Evolutionary conservation across 495 filamentous ascomycete species (phyloP), one percentile per base, ranked within the genome.

Genomic region (Cetradonia linearis): DNA sequence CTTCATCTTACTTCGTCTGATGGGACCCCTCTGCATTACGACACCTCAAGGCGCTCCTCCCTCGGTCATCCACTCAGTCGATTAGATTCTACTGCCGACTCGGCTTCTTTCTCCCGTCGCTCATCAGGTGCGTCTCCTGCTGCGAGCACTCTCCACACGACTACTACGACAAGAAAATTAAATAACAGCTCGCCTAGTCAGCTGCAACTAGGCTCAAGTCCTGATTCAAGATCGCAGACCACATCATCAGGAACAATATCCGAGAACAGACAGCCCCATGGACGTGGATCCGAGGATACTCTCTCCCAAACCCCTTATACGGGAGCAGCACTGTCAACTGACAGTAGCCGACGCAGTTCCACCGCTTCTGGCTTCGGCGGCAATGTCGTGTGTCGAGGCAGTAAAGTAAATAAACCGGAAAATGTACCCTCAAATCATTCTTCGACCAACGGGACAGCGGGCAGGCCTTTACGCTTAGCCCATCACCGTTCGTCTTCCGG

Each of bases 111-210:
- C 53, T 68, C 66, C 16, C 64, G 65, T 25, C 66, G 66, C 52
- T 68, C 66, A 52, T 68, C 66, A 62, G 65, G 66, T 64, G 66
- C 62, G 60, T 66, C 58, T 56, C 56, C 64, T 53, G 48, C 38
- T 48, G 62, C 56, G 44, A 56, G 44, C 38, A 57, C 23, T 27
- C 28, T 60, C 28, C 44, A 60, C 50, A 30, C 48, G 46, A 60
- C 31, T 46, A 49, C 55, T 53, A 44, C 62, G 42, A 59, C 62
- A 25, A 62, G 66, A 62, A 56, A 65, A 34, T 59, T 63, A 36
- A 68, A 60, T 65, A 66, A 66, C 59, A 68, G 47, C 46, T 65
- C 54, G 47, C 66, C 65, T 54, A 65, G 66, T 62, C 66, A 68
- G 66, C 54, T 68, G 65, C 66, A 68, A 49, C 36, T 68, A 62